Base-by-base conservation (phyloP, 2,329 filamentous ascomycete genomes). In the Cordyceps cateniannulata region DNA sequence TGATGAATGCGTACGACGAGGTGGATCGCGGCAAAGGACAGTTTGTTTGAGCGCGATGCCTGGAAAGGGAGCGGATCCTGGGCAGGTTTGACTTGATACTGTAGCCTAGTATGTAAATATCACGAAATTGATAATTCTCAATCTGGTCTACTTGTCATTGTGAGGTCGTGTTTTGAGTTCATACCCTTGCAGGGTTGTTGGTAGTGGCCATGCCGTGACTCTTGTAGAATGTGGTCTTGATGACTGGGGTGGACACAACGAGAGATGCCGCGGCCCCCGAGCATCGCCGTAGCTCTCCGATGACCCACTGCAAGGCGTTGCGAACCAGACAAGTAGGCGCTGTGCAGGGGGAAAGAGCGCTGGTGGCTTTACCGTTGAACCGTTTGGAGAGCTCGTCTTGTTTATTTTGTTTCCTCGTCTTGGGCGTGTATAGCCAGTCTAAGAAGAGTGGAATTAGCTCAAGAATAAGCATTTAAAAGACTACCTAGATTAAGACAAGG, bases 1-100 rank as follows among this genome's bases (percentile, higher is more conserved):
- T 82, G 4, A 72, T 85, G 70, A 71, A 77, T 55, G 75, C 74
- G 42, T 84, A 83, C 66, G 76, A 79, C 14, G 67, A 71, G 52
- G 55, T 58, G 44, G 58, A 59, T 53, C 38, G 29, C 12, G 20
- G 12, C 27, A 57, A 48, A 20, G 42, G 44, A 45, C 54, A 57
- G 16, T 57, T 57, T 48, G 54, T 48, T 18, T 47, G 16, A 48
- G 29, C 27, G 25, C 10, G 14, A 50, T 40, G 20, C n/a, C n/a
- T 27, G 25, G 32, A 5, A 29, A 38, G 18, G 35, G 55, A 40
- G 54, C 29, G 45, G 24, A 58, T 50, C 3, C 29, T 29, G 44
- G 14, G n/a, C 20, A 48, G 25, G 29, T 6, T 48, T 51, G n/a
- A 8, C 6, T 32, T 24, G 24, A 35, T 45, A 35, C 40, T 35